Percentiles rank a stretch among this genome's conserved stretches.
Evolutionary conservation across 176 grass and related monocot species (phyloP).

Genomic region (Typha latifolia): DNA sequence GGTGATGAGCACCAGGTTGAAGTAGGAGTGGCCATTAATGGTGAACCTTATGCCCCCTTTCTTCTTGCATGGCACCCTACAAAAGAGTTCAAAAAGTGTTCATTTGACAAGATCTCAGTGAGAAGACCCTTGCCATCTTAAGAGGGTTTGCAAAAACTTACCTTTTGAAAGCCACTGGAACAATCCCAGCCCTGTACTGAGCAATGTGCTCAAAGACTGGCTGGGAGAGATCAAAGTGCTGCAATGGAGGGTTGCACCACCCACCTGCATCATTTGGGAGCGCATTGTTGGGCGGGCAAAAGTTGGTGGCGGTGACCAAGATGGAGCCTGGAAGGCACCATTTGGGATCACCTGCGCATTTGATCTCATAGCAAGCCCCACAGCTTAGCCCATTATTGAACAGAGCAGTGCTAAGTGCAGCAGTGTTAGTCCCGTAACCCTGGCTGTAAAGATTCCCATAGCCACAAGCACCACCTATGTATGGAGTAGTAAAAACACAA

Average conservation of each 20-base stretch:
- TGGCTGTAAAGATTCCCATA: slow-evolving; percentile 94
- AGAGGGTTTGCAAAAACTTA: not conserved
- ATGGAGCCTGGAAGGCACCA: slow-evolving; percentile 65
- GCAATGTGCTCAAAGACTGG: slow-evolving; percentile 86
- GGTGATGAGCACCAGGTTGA: slow-evolving; percentile 79
- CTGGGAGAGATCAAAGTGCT: slow-evolving; percentile 83
- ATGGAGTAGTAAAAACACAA: not conserved
- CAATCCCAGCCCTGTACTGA: slow-evolving; percentile 73
- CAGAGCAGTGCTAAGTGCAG: slow-evolving; percentile 83
- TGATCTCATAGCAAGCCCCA: slow-evolving; percentile 74
- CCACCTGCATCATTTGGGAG: slow-evolving; percentile 66
- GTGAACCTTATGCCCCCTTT: slow-evolving; percentile 85
- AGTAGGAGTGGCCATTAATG: slow-evolving; percentile 86
- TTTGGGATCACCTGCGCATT: slow-evolving; percentile 32
- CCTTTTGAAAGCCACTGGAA: slow-evolving; percentile 71
- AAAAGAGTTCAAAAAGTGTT: not conserved
- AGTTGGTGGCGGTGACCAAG: slow-evolving; percentile 85
- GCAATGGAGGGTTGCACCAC: slow-evolving; percentile 80
- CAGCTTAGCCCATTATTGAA: slow-evolving; percentile 89
- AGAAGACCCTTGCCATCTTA: not conserved
- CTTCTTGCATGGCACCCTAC: slow-evolving; percentile 60
- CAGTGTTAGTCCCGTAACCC: slow-evolving; percentile 84
- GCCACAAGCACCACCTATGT: slow-evolving; percentile 74
- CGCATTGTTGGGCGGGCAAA: slow-evolving; percentile 80
- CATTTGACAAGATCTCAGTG: not conserved